Percentiles rank a stretch among this genome's conserved stretches.
phyloP scores from a whole-genome alignment of 2,329 filamentous ascomycete species.

The Simplicillium aogashimaense region DNA sequence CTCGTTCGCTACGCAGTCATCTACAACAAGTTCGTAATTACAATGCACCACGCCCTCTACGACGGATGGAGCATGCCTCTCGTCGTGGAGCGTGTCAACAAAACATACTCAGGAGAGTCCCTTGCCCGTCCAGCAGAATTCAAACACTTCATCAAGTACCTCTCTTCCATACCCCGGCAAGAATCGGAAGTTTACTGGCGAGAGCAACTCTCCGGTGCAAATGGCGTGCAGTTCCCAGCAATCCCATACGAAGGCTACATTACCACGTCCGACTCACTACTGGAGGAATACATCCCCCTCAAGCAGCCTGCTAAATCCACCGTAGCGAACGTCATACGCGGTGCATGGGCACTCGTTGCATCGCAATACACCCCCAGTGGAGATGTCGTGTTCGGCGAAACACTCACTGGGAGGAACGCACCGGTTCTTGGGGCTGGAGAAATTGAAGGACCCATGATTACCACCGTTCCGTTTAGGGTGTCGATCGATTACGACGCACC shows the following conservation, averaged over 20 bases:
- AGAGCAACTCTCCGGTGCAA: conserved; percentile 20
- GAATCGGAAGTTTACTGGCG: conserved; percentile 27
- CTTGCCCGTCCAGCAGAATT: conserved; percentile 28
- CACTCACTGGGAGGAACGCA: conserved; percentile 10
- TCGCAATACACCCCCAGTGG: neutral
- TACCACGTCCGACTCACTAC: neutral
- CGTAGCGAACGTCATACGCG: conserved; percentile 18
- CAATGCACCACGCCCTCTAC: conserved; percentile 46
- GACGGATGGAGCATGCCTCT: conserved; percentile 47
- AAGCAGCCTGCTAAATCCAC: conserved; percentile 7
- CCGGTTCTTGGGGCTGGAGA: conserved; percentile 9
- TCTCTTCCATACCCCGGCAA: conserved; percentile 18
- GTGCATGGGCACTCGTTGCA: conserved; percentile 11
- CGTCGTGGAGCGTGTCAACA: conserved; percentile 36
- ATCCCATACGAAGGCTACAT: conserved; percentile 26
- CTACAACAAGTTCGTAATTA: conserved; percentile 34
- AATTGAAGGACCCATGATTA: conserved; percentile 13
- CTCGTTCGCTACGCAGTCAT: conserved; percentile 36
- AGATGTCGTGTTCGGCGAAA: conserved; percentile 17
- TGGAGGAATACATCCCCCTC: neutral
- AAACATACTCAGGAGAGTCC: conserved; percentile 25
- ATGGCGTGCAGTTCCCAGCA: conserved; percentile 6
- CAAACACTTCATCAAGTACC: conserved; percentile 34
- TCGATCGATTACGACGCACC: neutral
- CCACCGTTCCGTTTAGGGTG: conserved; percentile 10